phyloP scores from a whole-genome alignment of 1,284 basidiomycete species.

The Flammula alnicola region DNA sequence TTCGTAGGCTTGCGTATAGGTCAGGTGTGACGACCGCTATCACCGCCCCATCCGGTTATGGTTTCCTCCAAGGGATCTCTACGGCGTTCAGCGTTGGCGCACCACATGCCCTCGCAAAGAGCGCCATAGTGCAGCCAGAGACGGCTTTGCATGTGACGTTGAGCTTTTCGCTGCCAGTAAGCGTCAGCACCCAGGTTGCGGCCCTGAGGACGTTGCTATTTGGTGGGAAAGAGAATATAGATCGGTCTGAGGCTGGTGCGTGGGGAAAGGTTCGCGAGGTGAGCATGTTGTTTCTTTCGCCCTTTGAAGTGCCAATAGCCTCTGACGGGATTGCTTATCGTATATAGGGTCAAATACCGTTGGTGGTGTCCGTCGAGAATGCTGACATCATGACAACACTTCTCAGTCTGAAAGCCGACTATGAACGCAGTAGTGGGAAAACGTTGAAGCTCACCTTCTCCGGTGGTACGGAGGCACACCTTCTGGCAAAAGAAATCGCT shows the following conservation, averaged over 20 bases:
- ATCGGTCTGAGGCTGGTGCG: slow-evolving; percentile 35
- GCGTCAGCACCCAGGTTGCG: slow-evolving; percentile 69
- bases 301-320: neutral
- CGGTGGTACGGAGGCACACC: slow-evolving; percentile 66
- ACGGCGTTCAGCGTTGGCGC: slow-evolving; percentile 66
- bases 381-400: slow-evolving; percentile 74
- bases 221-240: slow-evolving; percentile 27
- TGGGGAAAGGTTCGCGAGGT: slow-evolving; percentile 50
- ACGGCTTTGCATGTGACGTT: slow-evolving; percentile 73
- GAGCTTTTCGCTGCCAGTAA: slow-evolving; percentile 42
- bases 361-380: slow-evolving; percentile 59
- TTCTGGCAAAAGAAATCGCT: slow-evolving; percentile 66
- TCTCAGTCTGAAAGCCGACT: slow-evolving; percentile 61
- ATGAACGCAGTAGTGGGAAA: slow-evolving; percentile 47
- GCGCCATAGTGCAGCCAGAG: slow-evolving; percentile 66
- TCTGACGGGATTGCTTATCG: neutral
- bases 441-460: slow-evolving; percentile 51
- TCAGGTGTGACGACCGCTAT: slow-evolving; percentile 63
- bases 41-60: slow-evolving; percentile 56
- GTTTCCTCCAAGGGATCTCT: slow-evolving; percentile 65
- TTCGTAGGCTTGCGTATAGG: slow-evolving; percentile 57
- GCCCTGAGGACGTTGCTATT: slow-evolving; percentile 53
- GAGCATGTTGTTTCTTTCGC: slow-evolving; percentile 1
- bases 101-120: slow-evolving; percentile 55
- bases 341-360: slow-evolving; percentile 27